These are phyloP conservation scores for Colletotrichum lini DNA, from an alignment of 2,329 filamentous ascomycete species.

Conservation along the genomic window DNA sequence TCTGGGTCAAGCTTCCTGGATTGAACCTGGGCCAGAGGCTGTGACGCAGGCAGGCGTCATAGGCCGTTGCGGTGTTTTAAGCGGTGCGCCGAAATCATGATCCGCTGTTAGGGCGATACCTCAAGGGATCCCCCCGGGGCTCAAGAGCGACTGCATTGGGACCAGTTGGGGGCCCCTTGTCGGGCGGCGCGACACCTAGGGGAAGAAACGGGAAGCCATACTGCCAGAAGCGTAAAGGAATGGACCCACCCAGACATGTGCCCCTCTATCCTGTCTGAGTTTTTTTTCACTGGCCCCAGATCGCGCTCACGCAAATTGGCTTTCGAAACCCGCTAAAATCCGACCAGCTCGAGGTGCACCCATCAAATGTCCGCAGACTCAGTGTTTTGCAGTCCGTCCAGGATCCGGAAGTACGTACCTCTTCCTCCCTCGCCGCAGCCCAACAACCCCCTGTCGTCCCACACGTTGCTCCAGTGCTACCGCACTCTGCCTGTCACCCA, in stretches of 20 bases:
- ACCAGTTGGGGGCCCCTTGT: conserved; percentile 20
- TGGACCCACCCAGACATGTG: conserved; percentile 18
- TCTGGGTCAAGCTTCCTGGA: conserved; percentile 42
- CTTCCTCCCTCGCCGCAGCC: not conserved
- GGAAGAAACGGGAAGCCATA: not conserved
- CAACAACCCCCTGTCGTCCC: conserved; percentile 12
- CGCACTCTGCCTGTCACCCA: conserved; percentile 28
- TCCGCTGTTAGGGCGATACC: conserved; percentile 34
- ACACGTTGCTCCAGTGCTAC: conserved; percentile 36
- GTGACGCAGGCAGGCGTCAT: conserved; percentile 41
- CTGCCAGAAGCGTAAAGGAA: not conserved
- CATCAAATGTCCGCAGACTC: not conserved
- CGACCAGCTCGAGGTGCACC: conserved; percentile 2
- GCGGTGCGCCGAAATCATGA: conserved; percentile 31
- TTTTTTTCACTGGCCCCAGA: conserved; percentile 7
- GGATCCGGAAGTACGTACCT: conserved; percentile 6
- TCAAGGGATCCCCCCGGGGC: conserved; percentile 18
- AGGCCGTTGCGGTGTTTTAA: conserved; percentile 25
- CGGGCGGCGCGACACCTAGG: not conserved
- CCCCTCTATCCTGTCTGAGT: conserved; percentile 23
- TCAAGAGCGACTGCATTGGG: conserved; percentile 17
- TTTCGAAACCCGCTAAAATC: conserved; percentile 25
- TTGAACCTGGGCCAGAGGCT: conserved; percentile 20
- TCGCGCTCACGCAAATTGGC: conserved; percentile 24
- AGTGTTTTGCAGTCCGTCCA: not conserved